Percentiles rank a stretch among this genome's conserved stretches.
Conservation (phyloP, 2,329 filamentous ascomycete species). For the Arthrobotrys iridis region DNA sequence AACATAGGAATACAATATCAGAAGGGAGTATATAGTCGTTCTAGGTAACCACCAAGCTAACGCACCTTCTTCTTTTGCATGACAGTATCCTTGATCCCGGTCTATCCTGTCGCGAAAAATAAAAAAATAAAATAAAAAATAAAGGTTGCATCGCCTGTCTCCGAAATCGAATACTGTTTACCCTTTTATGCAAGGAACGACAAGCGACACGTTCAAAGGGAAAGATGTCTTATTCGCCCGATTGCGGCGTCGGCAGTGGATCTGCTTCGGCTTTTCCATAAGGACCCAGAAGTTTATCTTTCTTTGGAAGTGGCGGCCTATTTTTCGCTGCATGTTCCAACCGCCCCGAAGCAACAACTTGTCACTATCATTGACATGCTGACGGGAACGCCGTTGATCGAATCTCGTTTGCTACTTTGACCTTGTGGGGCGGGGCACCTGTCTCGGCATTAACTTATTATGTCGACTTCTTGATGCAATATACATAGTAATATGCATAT, state of each 20-base stretch:
- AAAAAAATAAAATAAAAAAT: no score
- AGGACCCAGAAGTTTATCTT: not conserved
- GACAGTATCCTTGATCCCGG: slow-evolving; percentile 16
- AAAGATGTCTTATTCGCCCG: slow-evolving; percentile 32
- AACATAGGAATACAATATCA: not conserved
- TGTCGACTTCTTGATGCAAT: slow-evolving; percentile 12
- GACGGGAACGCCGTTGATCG: slow-evolving; percentile 8
- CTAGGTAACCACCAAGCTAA: slow-evolving; percentile 29
- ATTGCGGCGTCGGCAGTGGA: slow-evolving; percentile 17
- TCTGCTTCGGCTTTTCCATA: not conserved
- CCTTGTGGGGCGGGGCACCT: slow-evolving; percentile 2
- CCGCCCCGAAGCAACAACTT: not conserved
- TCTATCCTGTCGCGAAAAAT: not conserved
- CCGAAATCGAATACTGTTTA: slow-evolving; percentile 3
- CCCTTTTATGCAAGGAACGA: slow-evolving; percentile 23
- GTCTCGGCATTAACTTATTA: slow-evolving; percentile 16
- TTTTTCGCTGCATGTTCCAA: not conserved
- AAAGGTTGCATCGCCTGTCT: not conserved
- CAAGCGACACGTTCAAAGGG: slow-evolving; percentile 40
- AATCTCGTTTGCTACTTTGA: slow-evolving; percentile 11
- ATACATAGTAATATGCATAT: not conserved
- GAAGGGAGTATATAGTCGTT: no score
- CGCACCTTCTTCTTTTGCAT: slow-evolving; percentile 41
- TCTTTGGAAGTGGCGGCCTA: not conserved
- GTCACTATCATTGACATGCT: no score